Percentiles rank a stretch among this genome's conserved stretches.
Evolutionary conservation across 2,329 filamentous ascomycete genomes (phyloP).

Genomic region (Colletotrichum musae): DNA sequence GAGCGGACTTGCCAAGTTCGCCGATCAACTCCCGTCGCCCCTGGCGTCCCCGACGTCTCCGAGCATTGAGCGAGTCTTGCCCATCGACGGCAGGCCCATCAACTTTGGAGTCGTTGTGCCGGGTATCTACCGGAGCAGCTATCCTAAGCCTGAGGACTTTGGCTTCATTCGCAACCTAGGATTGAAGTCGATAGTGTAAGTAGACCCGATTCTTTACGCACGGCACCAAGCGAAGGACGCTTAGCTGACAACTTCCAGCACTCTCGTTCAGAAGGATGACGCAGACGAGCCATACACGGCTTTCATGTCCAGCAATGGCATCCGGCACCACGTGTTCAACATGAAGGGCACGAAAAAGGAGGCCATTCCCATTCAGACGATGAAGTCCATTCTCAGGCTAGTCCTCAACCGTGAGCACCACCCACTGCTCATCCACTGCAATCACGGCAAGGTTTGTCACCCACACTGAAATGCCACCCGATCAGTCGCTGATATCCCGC

Average conservation of each 20-base stretch:
- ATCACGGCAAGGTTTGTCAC: conserved; percentile 80
- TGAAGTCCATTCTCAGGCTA: conserved; percentile 79
- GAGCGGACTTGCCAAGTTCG: conserved; percentile 14
- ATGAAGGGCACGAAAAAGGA: conserved; percentile 93
- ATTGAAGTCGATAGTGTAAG: conserved; percentile 85
- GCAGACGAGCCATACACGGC: conserved; percentile 63
- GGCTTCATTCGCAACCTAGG: conserved; percentile 76
- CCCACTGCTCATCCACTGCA: conserved; percentile 91
- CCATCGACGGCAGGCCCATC: conserved; percentile 59
- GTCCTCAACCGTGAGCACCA: conserved; percentile 82
- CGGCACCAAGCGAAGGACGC: no score
- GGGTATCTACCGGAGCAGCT: conserved; percentile 86
- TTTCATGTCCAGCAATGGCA: conserved; percentile 77
- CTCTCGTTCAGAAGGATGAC: conserved; percentile 75
- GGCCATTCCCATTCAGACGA: conserved; percentile 75
- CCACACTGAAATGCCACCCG: background rate
- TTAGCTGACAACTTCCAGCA: conserved; percentile 56
- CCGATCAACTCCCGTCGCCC: conserved; percentile 15
- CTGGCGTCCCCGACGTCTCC: conserved; percentile 17
- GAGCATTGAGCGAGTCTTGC: conserved; percentile 32
- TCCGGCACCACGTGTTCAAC: conserved; percentile 81
- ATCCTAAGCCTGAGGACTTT: conserved; percentile 80
- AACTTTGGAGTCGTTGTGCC: conserved; percentile 85
- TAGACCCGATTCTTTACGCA: conserved; percentile 30
- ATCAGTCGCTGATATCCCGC: background rate